Evolutionary conservation across 345 rosid species (phyloP), one percentile per base, ranked within the genome.

Genomic region (Pugionium dolabratum): DNA sequence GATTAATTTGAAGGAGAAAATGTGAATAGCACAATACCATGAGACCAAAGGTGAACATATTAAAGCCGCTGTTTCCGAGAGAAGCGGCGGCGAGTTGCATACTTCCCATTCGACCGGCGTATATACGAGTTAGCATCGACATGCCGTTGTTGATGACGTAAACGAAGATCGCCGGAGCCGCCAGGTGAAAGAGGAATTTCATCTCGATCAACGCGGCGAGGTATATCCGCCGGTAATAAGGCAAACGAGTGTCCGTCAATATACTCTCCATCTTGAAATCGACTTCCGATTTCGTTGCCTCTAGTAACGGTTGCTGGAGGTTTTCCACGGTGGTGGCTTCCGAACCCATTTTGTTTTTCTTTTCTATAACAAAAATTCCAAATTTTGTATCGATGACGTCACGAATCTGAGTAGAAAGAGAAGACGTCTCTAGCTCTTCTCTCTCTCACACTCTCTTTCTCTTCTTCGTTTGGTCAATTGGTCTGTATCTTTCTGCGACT

Each of bases 21-120:
- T 25, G 18, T 29, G 9, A 44, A 36, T 6, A 40, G 25, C 2
- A 1, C 1, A 28, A 27, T 79, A 84, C 88, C 88, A 84, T 45
- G 54, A 84, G 67, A 63, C 88, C 88, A 36, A 68, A 71, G 4
- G 82, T 71, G 53, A 84, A 73, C 53, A 80, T 51, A 60, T 82
- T 81, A 78, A 84, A 71, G 54, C 89, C 86, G 25, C 76, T 82
- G 78, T 78, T 82, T 37, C 86, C 86, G 1, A 84, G 89, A 49
- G 85, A 82, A 42, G 75, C 80, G 1, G 82, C 89, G 10, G 89
- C 89, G 35, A 82, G 89, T 76, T 86, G 72, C 62, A 84, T 81
- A 70, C 84, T 82, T 32, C 92, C 89, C 11, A 86, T 79, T 9
- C 84, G 83, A 44, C 92, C 92, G 7, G 84, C 81, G 37, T 82